Evolutionary conservation across 257 asterid genomes (phyloP), one percentile per base, ranked within the genome.

Genomic region (Solanum medicagineum): DNA sequence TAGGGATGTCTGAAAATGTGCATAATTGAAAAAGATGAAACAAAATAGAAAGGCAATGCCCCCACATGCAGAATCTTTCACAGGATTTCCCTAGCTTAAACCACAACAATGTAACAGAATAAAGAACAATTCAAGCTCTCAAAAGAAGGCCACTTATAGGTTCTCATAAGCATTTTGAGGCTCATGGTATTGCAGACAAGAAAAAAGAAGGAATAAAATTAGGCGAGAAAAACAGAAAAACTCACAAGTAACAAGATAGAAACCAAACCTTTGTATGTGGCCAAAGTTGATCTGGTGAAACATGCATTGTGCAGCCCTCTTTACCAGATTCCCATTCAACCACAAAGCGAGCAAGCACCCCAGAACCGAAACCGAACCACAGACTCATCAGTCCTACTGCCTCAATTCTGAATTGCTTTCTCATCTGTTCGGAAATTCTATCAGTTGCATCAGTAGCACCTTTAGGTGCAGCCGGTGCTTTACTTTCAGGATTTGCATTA

Each of bases 261-360:
- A 51, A 22, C 87, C 91, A 87, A 79, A 97, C 99, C 99, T 97
- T 97, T 11, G 99, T 95, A 69, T 95, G 99, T 65, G 99, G 98
- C 99, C 99, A 97, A 84, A 94, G 97, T 87, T 97, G 99, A 87
- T 97, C 99, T 12, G 99, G 99, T 40, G 99, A 95, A 86, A 97
- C 99, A 88, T 97, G 99, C 98, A 97, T 94, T 87, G 95, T 94
- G 89, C 99, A 97, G 83, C 99, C 99, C 86, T 91, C 98, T 93
- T 94, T 97, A 85, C 98, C 96, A 70, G 95, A 90, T 88, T 97
- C 98, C 99, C 99, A 97, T 89, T 97, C 99, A 83, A 97, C 98
- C 77, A 97, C 99, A 89, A 97, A 95, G 85, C 99, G 98, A 84
- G 99, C 98, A 69, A 97, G 93, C 83, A 94, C 93, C 79, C 98